phyloP scores from a whole-genome alignment of 495 filamentous ascomycete genomes.

The Lichina pygmaea region DNA sequence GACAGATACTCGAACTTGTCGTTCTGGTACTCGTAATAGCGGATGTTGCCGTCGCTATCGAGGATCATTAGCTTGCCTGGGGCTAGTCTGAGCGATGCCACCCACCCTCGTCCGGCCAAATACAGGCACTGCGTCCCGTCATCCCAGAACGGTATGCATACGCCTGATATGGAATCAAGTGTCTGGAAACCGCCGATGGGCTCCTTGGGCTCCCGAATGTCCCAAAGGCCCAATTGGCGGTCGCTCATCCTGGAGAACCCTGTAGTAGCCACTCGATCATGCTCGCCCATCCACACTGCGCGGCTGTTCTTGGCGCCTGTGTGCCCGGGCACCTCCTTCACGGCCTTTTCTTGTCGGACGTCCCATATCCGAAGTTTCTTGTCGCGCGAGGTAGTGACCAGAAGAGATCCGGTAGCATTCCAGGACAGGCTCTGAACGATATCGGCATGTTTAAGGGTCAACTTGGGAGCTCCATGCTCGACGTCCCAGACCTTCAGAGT shows the following conservation, averaged over 20 bases:
- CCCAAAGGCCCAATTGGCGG: conserved; percentile 85
- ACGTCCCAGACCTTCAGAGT: conserved; percentile 95
- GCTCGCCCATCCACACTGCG: conserved; percentile 86
- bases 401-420: conserved; percentile 70
- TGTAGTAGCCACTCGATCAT: conserved; percentile 79
- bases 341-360: conserved; percentile 70
- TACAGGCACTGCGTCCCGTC: conserved; percentile 83
- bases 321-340: conserved; percentile 65
- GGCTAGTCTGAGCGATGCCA: conserved; percentile 4
- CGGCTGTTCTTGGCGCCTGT: conserved; percentile 90
- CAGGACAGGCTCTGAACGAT: conserved; percentile 89
- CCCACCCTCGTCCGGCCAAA: conserved; percentile 84
- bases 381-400: conserved; percentile 87
- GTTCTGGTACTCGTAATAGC: conserved; percentile 90
- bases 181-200: conserved; percentile 72
- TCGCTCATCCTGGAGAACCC: conserved; percentile 98
- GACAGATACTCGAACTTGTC: conserved; percentile 93
- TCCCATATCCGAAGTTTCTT: conserved; percentile 98
- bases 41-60: conserved; percentile 80
- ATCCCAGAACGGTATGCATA: conserved; percentile 99
- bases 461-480: conserved; percentile 38
- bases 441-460: conserved; percentile 60
- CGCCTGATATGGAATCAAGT: conserved; percentile 82
- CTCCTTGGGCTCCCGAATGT: conserved; percentile 49
- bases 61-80: conserved; percentile 4